phyloP scores from a whole-genome alignment of 2,329 filamentous ascomycete species.

The Eutypella sp. region DNA sequence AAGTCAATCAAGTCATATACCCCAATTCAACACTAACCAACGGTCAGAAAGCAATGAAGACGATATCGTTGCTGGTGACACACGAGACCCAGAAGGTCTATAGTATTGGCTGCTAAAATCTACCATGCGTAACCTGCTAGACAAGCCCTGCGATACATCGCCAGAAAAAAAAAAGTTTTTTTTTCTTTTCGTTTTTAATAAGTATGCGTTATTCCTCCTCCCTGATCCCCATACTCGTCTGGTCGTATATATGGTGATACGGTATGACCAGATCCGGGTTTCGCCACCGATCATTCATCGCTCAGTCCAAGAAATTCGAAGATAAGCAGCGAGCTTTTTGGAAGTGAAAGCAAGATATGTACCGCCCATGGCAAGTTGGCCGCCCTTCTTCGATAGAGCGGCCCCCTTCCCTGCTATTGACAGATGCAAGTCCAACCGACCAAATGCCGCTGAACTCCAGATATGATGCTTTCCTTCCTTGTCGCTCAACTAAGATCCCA shows the following conservation, averaged over 20 bases:
- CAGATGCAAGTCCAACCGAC: neutral
- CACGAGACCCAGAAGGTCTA: conserved; percentile 19
- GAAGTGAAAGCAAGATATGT: too few species aligned
- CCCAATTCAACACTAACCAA: too few species aligned
- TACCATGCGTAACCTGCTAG: conserved; percentile 6
- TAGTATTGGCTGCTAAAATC: conserved; percentile 20
- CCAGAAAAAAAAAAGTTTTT: conserved; percentile 21
- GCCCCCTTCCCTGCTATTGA: too few species aligned
- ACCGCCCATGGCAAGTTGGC: neutral
- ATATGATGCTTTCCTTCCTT: neutral
- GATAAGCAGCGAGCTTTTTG: too few species aligned
- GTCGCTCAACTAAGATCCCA: neutral
- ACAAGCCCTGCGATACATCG: conserved; percentile 20
- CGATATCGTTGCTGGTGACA: conserved; percentile 16
- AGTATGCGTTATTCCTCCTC: conserved; percentile 10
- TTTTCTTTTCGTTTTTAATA: too few species aligned
- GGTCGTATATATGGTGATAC: conserved; percentile 5
- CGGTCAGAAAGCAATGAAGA: neutral
- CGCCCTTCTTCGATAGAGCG: too few species aligned
- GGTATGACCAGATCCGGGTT: conserved; percentile 1
- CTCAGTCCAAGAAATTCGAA: conserved; percentile 2
- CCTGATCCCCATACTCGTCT: conserved; percentile 2
- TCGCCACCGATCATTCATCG: neutral
- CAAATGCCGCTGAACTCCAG: neutral
- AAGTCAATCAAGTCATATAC: too few species aligned